These are phyloP conservation scores for Eucalyptus victrix DNA, from an alignment of 345 rosid genomes.

Conservation along the genomic window DNA sequence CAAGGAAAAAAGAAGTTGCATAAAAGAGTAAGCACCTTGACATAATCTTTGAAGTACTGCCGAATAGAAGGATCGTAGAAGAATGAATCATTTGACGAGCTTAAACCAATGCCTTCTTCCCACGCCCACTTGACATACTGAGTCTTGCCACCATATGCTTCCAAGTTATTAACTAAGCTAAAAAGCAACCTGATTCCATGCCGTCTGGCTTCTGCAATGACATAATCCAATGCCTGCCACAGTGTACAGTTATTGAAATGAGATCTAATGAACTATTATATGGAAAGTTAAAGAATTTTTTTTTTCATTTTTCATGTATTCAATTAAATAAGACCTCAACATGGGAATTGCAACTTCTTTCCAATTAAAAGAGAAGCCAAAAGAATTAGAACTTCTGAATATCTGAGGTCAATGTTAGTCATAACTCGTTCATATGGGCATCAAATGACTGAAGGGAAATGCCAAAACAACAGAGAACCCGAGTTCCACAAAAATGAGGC, in stretches of 20 bases:
- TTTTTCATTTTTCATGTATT: not conserved
- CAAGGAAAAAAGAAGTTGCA: not conserved
- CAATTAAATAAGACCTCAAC: not conserved
- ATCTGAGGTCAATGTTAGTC: not conserved
- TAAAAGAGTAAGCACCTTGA: conserved; percentile 24
- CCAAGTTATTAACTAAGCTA: conserved; percentile 77
- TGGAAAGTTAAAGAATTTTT: not conserved
- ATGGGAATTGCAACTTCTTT: not conserved
- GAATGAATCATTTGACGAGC: conserved; percentile 94
- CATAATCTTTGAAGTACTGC: conserved; percentile 68
- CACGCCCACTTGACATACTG: conserved; percentile 97
- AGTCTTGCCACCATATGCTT: conserved; percentile 86
- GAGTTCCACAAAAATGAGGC: not conserved
- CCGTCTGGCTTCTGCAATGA: conserved; percentile 72
- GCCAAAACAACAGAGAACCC: not conserved
- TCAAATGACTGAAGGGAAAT: not conserved
- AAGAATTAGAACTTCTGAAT: not conserved
- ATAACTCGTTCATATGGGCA: not conserved
- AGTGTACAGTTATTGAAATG: not conserved
- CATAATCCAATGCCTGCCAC: conserved; percentile 89
- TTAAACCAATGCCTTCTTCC: conserved; percentile 89
- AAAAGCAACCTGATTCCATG: conserved; percentile 71
- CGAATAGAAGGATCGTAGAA: conserved; percentile 91
- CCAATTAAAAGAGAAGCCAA: not conserved
- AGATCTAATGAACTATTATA: not conserved